phyloP scores from a whole-genome alignment of 2,329 filamentous ascomycete genomes.

The Mycosphaerella arachidis region DNA sequence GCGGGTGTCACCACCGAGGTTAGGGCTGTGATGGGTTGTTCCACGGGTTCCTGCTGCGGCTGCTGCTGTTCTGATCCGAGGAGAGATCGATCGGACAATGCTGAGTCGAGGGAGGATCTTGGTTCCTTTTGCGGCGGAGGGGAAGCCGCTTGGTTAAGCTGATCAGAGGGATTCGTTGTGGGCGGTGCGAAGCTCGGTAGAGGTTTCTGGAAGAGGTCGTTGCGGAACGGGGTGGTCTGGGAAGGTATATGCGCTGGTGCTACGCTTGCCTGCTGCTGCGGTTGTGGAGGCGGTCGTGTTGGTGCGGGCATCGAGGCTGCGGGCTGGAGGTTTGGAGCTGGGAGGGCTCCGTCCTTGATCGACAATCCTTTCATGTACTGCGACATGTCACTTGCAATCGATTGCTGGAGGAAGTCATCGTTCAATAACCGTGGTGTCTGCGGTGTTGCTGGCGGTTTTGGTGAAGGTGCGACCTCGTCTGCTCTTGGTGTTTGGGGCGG shows the following conservation, averaged over 20 bases:
- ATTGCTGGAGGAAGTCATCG: constrained; percentile 47
- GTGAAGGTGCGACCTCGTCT: constrained; percentile 29
- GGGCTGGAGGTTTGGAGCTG: constrained; percentile 19
- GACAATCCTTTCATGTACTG: constrained; percentile 35
- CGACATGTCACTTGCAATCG: constrained; percentile 43
- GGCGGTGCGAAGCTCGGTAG: constrained; percentile 29
- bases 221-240: constrained; percentile 14
- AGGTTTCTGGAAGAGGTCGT: constrained; percentile 32
- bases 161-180: constrained; percentile 1
- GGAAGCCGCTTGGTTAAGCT: constrained; percentile 1
- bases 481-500: constrained; percentile 29
- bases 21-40: constrained; percentile 70
- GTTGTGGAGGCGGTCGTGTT: constrained; percentile 5
- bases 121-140: constrained; percentile 7
- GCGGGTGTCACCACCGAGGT: constrained; percentile 91
- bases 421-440: constrained; percentile 32
- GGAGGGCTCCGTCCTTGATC: constrained; percentile 31
- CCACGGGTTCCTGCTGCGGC: constrained; percentile 28
- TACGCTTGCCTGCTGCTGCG: constrained; percentile 4
- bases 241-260: not conserved
- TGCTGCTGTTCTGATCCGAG: constrained; percentile 3
- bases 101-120: constrained; percentile 11
- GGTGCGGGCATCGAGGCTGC: constrained; percentile 8
- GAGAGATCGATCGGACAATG: constrained; percentile 5
- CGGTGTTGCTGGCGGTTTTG: constrained; percentile 30